phyloP scores from a whole-genome alignment of 75 land plant species.

The Pseudotsuga menziesii region DNA sequence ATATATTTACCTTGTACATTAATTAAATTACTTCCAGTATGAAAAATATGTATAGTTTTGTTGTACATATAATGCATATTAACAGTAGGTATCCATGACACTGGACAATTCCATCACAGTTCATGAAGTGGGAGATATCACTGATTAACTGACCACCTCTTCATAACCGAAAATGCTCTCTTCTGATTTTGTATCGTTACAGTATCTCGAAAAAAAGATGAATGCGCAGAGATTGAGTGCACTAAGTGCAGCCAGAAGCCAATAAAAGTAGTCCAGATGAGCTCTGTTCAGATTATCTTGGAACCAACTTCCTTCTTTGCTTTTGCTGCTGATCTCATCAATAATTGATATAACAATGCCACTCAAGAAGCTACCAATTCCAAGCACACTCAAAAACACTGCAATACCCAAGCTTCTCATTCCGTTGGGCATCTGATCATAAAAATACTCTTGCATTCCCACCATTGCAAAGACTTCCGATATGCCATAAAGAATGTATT shows the following conservation, averaged over 20 bases:
- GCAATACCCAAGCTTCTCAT: constrained; percentile 67
- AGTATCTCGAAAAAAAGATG: too few relatives aligned
- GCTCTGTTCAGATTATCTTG: constrained; percentile 59
- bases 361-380: constrained; percentile 53
- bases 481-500: constrained; percentile 40
- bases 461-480: constrained; percentile 52
- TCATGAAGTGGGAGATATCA: too few relatives aligned
- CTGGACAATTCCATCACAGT: too few relatives aligned
- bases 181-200: too few relatives aligned
- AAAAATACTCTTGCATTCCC: constrained; percentile 74
- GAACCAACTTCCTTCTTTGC: constrained; percentile 45
- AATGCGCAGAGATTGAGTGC: constrained; percentile 24
- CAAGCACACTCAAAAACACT: constrained; percentile 42
- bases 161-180: too few relatives aligned
- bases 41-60: too few relatives aligned
- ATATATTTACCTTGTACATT: too few relatives aligned
- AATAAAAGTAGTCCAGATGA: constrained; percentile 64
- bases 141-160: too few relatives aligned
- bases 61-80: too few relatives aligned
- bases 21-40: too few relatives aligned
- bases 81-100: too few relatives aligned
- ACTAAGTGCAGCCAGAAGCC: constrained; percentile 63
- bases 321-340: constrained; percentile 24
- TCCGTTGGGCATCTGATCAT: constrained; percentile 62
- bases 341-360: constrained; percentile 29